These are phyloP conservation scores for Xylaria sp. DNA, from an alignment of 2,329 filamentous ascomycete species.

Conservation along the genomic window DNA sequence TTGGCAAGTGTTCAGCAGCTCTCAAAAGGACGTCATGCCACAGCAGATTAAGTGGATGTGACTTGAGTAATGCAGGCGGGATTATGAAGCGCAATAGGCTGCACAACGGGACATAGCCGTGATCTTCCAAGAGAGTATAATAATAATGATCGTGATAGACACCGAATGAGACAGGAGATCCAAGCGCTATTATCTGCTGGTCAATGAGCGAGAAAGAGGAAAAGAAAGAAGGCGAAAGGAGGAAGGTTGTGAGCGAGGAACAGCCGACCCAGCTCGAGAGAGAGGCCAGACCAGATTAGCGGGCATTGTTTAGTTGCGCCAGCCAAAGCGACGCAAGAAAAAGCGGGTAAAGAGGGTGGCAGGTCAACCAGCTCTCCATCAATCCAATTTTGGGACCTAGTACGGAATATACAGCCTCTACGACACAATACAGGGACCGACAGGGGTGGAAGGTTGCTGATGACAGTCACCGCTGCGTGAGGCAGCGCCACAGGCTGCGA, in stretches of 20 bases:
- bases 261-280: constrained; percentile 14
- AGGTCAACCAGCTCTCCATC: constrained; percentile 36
- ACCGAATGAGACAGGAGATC: background rate
- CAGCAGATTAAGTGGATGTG: constrained; percentile 22
- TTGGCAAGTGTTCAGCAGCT: background rate
- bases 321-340: constrained; percentile 28
- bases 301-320: constrained; percentile 23
- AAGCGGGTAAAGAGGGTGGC: constrained; percentile 40
- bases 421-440: background rate
- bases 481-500: background rate
- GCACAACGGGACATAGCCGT: background rate
- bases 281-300: constrained; percentile 14
- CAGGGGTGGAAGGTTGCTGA: background rate
- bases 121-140: background rate
- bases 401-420: no score
- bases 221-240: constrained; percentile 5
- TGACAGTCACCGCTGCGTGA: no score
- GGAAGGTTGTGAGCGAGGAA: constrained; percentile 1
- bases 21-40: constrained; percentile 23
- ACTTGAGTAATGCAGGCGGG: constrained; percentile 25
- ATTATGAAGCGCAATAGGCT: constrained; percentile 10
- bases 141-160: constrained; percentile 12
- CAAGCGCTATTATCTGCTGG: background rate
- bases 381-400: constrained; percentile 13
- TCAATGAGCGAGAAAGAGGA: constrained; percentile 3